These are phyloP conservation scores for Pichia sp. DNA, from an alignment of 1,139 yeast species.

Conservation along the genomic window DNA sequence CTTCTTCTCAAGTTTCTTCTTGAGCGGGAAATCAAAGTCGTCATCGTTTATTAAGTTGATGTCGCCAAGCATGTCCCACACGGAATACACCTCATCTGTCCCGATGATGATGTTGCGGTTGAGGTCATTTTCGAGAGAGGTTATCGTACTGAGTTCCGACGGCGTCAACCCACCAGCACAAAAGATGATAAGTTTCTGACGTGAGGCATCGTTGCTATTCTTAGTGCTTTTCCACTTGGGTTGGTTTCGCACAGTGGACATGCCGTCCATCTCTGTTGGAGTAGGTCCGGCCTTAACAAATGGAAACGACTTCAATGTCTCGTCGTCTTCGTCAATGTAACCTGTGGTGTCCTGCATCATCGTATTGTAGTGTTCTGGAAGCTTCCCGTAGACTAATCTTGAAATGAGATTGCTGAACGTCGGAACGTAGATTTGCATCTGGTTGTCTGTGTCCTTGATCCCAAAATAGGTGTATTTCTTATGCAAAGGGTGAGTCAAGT, in stretches of 20 bases:
- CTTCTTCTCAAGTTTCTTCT: constrained; percentile 17
- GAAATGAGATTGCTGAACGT: constrained; percentile 28
- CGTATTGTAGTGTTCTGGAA: constrained; percentile 27
- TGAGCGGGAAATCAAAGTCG: constrained; percentile 26
- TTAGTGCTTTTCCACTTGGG: constrained; percentile 31
- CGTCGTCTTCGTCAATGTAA: constrained; percentile 20
- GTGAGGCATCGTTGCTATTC: constrained; percentile 20
- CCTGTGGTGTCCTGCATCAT: constrained; percentile 16
- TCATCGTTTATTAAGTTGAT: constrained; percentile 32
- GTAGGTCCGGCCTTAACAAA: constrained; percentile 23
- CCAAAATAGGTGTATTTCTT: constrained; percentile 52
- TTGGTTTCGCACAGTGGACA: constrained; percentile 23
- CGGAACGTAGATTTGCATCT: constrained; percentile 26
- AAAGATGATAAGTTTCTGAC: constrained; percentile 54
- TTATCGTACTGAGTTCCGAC: constrained; percentile 72
- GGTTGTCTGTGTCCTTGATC: constrained; percentile 43
- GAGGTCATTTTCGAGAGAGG: constrained; percentile 59
- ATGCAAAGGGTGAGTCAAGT: constrained; percentile 34
- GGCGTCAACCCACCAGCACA: constrained; percentile 89
- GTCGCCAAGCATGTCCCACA: constrained; percentile 48
- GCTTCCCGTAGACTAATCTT: constrained; percentile 24
- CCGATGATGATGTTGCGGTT: constrained; percentile 81
- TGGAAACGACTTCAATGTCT: constrained; percentile 29
- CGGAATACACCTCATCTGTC: constrained; percentile 71
- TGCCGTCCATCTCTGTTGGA: constrained; percentile 12